Base-by-base conservation (phyloP, 495 filamentous ascomycete genomes). In the Oidiodendron maius region DNA sequence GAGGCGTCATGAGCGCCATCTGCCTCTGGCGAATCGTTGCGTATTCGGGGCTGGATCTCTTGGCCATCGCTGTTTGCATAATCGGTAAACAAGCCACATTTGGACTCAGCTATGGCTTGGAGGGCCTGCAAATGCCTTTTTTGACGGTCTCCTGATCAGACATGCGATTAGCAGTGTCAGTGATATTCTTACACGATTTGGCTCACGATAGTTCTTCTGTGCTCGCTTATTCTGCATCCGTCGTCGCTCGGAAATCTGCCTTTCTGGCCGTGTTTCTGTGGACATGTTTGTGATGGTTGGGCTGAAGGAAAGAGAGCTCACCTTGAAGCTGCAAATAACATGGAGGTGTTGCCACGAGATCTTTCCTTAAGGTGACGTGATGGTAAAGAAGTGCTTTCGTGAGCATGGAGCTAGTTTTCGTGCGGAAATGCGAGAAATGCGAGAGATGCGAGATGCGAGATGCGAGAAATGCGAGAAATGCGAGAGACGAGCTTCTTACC, bases 181-280 rank as follows among this genome's bases (percentile, higher is more conserved):
- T 3, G 10, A 8, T 47, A n/a, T 20, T 6, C 13, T 2, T 12
- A 32, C n/a, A 15, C 26, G 26, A 3, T 8, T 16, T 10, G 23
- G 22, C 45, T 48, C 26, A 48, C 45, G 45, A 22, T 48, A 48
- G 16, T 13, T 48, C 39, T 48, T 48, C 45, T 48, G 45, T 3
- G 45, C 45, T 40, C 25, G 36, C 32, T 28, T 37, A 40, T 48
- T 48, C 32, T 48, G 45, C 24, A 26, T 15, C 16, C 36, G 32
- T 16, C 45, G 17, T n/a, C 45, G 45, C 2, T 48, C 45, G 11
- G 42, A 45, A 2, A 34, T 32, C 24, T 34, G 22, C 20, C 26
- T 45, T 34, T 45, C 35, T 8, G 26, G 24, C 1, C 6, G 9
- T 0, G 12, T 10, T 32, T 45, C 42, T 15, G 24, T n/a, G 18